Base-by-base conservation (phyloP, 1,284 basidiomycete genomes). In the Trichosporon coremiiforme region DNA sequence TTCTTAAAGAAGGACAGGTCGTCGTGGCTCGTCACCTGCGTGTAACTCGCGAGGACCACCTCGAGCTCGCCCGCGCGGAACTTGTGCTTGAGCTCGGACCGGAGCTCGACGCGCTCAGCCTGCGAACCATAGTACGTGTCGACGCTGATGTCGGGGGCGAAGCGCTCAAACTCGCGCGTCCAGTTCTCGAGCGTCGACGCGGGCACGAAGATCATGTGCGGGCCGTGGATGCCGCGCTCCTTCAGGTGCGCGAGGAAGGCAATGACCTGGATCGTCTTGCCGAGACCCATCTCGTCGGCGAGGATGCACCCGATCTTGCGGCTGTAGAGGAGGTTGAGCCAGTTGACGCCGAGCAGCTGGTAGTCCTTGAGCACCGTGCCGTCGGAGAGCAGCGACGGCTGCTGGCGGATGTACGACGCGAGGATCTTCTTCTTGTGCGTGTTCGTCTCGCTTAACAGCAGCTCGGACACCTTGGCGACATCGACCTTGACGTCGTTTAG, bases 131-230 rank as follows among this genome's bases (percentile, higher is more conserved):
- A 99, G 82, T 99, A 99, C 15, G 93, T 92, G 79, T 92, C 89
- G 12, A 98, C 89, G n/a, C 88, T 86, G 80, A 99, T 90, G 1
- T 78, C 73, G 0, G 95, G 94, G 1, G 92, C 93, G 77, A 99
- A 99, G 60, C 90, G 89, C 47, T 89, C 88, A 79, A 99, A 98
- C 83, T 99, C 97, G 73, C 97, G 89, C 80, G 92, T 91, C 97
- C 97, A 99, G 79, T 99, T 99, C 83, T 99, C 97, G 25, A 99
- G 85, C 0, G 95, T 98, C 2, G 96, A 99, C 1, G 95, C 95
- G 15, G 95, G 95, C 6, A 98, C 97, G 73, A 99, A 90, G 69
- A 99, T 88, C 38, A 99, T 89, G 84, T 98, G 95, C 20, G 95
- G 95, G 0, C 96, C 94, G 65, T 85, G 86, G 64, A 87, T 87